Evolutionary conservation across 75 land plant species (phyloP), one percentile per base, ranked within the genome.

Genomic region (Adiantum capillusveneris): DNA sequence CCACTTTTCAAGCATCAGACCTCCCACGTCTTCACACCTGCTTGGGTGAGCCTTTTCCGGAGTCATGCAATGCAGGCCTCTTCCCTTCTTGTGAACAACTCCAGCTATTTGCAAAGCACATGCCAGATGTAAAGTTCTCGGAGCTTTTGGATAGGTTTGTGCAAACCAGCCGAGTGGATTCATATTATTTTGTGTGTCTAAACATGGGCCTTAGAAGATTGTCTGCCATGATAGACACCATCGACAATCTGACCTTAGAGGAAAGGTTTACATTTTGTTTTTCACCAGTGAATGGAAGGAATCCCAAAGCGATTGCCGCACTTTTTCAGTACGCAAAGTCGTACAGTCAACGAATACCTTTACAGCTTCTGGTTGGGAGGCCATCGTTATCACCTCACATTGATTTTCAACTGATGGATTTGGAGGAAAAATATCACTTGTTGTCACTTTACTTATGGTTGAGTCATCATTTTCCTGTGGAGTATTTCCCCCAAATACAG

Each of bases 11-110:
- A 34, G 34, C 72, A 37, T 71, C 80, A 42, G 98, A 93, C 63
- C 31, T 90, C 44, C 66, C 77, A 36, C 86, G 83, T 62, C 68
- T 89, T 27, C 77, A 79, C 29, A 75, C 81, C 54, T 93, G 96
- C 44, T 67, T 93, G 71, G 57, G 75, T 58, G 74, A 86, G 53
- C 91, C 89, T 25, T 89, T 93, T 70, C 81, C 83, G 41, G 79
- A 79, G n/a, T 77, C 81, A 20, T 79, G 75, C 57, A 72, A 65
- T 54, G 81, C 79, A 30, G 98, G 98, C 25, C 90, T 93, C 24
- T 93, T 93, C 62, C 98, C 98, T 2, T 96, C 63, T 53, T 93
- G 68, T 60, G 98, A 93, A 65, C 98, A 93, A 54, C 60, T 93
- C 63, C 90, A 93, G 70, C 44, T 89, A 52, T 93, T 89, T 86